phyloP scores from a whole-genome alignment of 805 yeast genomes.

The Candida dajiaensis region DNA sequence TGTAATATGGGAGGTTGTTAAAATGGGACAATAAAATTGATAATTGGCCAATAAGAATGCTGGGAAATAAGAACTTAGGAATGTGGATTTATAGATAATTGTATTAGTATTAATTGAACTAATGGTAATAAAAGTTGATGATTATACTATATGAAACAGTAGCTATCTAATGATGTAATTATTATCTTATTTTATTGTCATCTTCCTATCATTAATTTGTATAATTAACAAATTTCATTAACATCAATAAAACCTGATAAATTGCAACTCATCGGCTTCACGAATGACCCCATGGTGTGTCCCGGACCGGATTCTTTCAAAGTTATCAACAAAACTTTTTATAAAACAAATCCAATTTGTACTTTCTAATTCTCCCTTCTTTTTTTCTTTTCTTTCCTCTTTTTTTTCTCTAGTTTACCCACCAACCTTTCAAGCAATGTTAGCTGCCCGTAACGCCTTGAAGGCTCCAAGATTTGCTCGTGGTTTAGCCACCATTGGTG shows the following conservation, averaged over 20 bases:
- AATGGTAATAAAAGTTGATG: no score
- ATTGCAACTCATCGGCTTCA: background rate
- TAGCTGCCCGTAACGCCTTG: conserved; percentile 12
- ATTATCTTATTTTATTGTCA: no score
- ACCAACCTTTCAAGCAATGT: conserved; percentile 1
- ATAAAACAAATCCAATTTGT: background rate
- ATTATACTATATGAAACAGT: no score
- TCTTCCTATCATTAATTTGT: no score
- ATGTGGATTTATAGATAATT: no score
- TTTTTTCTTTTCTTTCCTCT: background rate
- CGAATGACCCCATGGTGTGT: background rate
- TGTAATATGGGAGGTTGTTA: background rate
- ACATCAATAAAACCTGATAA: background rate
- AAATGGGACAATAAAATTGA: background rate
- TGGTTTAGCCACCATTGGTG: conserved; percentile 33
- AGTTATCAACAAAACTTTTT: background rate
- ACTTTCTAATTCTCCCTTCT: no score
- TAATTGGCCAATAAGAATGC: background rate
- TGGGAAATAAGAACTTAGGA: background rate
- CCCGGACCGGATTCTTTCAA: background rate
- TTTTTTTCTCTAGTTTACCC: background rate
- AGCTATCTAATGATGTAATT: no score
- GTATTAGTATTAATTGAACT: no score
- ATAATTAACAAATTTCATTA: no score
- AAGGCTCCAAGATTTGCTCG: conserved; percentile 23